Base-by-base conservation (phyloP, 768 basidiomycete species). In the Kwoniella dejecticola region DNA sequence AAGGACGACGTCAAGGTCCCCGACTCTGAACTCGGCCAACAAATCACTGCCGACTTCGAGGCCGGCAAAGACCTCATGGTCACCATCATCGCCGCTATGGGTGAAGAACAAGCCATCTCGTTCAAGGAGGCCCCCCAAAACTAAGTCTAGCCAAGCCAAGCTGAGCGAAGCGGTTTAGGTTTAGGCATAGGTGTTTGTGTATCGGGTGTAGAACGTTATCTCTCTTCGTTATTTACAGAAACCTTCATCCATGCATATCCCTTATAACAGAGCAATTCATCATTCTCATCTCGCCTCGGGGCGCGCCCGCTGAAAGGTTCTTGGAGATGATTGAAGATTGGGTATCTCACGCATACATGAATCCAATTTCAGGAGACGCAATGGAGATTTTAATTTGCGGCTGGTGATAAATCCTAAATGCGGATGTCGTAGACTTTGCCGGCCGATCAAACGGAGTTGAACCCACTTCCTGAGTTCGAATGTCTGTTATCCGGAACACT, bases 1-100 rank as follows among this genome's bases (percentile, higher is more conserved):
- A 97, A 96, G 82, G 91, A 97, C 77, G 95, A 99, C 82, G 90
- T 99, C 81, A 88, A 87, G 78, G 81, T 98, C 66, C 96, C 95
- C 29, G 95, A 97, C 64, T 81, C 85, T 57, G 87, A 90, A 4
- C 67, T 97, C 47, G 96, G 96, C 66, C 80, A 81, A 57, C 79
- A 87, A 53, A 92, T 98, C 69, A 60, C 82, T 72, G 27, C 48
- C 4, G 87, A 73, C 24, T 97, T 96, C 75, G 90, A 96, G 0
- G 87, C 83, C 0, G 91, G 89, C 80, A 91, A 91, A 81, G 92
- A 94, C 62, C 82, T 94, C 66, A 82, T 90, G 61, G 86, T 94
- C 80, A 76, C 76, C 67, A 74, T 77, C 60, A 66, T 77, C 67
- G 64, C 77, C 69, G 89, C 95, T 75, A 97, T 98, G 94, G 84